Percentiles rank a stretch among this genome's conserved stretches.
phyloP scores from a whole-genome alignment of 805 yeast genomes.

The Monosporozyma siamensis region DNA sequence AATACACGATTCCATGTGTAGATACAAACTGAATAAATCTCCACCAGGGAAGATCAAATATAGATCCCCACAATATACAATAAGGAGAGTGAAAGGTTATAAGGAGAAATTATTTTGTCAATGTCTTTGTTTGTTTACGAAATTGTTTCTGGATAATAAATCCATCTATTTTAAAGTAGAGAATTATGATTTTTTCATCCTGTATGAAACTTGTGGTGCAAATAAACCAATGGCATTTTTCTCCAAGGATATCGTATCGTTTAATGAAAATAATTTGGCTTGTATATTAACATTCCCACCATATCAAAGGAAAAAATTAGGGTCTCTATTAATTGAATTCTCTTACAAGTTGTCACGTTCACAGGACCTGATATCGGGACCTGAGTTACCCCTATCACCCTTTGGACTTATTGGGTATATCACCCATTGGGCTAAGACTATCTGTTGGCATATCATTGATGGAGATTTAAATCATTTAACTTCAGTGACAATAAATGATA shows the following conservation, averaged over 20 bases:
- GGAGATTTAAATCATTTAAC: constrained; percentile 31
- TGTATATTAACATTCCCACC: constrained; percentile 91
- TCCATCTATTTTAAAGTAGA: constrained; percentile 76
- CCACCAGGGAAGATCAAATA: constrained; percentile 67
- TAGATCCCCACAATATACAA: constrained; percentile 44
- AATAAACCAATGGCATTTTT: constrained; percentile 78
- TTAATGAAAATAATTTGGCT: constrained; percentile 76
- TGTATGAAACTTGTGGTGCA: constrained; percentile 40
- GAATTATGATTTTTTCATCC: constrained; percentile 68
- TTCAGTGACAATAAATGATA: constrained; percentile 36
- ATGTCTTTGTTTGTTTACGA: constrained; percentile 73
- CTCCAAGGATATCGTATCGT: constrained; percentile 73
- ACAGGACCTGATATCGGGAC: constrained; percentile 66
- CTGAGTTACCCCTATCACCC: constrained; percentile 82
- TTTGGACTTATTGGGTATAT: constrained; percentile 70
- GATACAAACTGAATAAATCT: constrained; percentile 24
- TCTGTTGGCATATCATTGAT: constrained; percentile 37
- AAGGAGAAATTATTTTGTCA: constrained; percentile 65
- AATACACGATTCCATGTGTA: constrained; percentile 43
- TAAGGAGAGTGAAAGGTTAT: constrained; percentile 60
- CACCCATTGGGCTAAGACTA: constrained; percentile 59
- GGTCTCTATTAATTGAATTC: constrained; percentile 71
- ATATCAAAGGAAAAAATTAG: constrained; percentile 69
- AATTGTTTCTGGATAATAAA: constrained; percentile 81
- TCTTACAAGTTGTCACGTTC: constrained; percentile 67